phyloP scores from a whole-genome alignment of 345 rosid species.

The Sisymbrium altissimum region DNA sequence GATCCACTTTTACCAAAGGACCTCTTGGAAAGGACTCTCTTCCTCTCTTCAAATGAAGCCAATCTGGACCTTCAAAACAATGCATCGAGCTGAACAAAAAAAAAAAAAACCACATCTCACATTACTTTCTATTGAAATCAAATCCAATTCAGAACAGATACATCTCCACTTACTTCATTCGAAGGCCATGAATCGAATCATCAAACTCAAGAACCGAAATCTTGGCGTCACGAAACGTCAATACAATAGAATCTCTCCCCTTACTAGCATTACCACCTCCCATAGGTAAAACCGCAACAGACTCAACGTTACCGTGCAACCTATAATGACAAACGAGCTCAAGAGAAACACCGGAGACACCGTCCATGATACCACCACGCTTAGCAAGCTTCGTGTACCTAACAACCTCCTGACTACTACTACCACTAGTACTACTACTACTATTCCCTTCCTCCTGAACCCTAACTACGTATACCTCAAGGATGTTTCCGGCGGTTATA shows the following conservation, averaged over 20 bases:
- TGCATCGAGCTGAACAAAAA: slow-evolving; percentile 94
- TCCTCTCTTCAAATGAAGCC: slow-evolving; percentile 94
- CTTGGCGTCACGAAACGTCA: slow-evolving; percentile 80
- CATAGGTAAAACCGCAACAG: slow-evolving; percentile 63
- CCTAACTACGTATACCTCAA: slow-evolving; percentile 81
- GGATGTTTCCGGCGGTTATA: slow-evolving; percentile 69
- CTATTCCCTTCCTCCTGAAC: slow-evolving; percentile 58
- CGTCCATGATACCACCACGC: slow-evolving; percentile 80
- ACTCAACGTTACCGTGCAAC: slow-evolving; percentile 91
- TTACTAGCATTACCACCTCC: slow-evolving; percentile 64
- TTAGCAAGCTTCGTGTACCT: slow-evolving; percentile 43
- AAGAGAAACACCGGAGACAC: slow-evolving; percentile 73
- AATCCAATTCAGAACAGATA: too few relatives aligned
- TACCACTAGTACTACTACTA: not conserved
- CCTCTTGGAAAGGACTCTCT: slow-evolving; percentile 90
- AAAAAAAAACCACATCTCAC: slow-evolving; percentile 24
- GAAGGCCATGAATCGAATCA: slow-evolving; percentile 82
- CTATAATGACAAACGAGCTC: slow-evolving; percentile 93
- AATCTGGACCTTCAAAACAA: slow-evolving; percentile 95
- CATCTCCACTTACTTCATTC: slow-evolving; percentile 62
- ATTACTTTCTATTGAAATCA: slow-evolving; percentile 7
- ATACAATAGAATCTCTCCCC: slow-evolving; percentile 74
- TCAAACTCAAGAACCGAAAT: slow-evolving; percentile 86
- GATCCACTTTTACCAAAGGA: slow-evolving; percentile 85
- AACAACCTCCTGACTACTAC: slow-evolving; percentile 36